Percentiles rank a stretch among this genome's conserved stretches.
phyloP scores from a whole-genome alignment of 805 yeast species.

The Babjeviella inositovora region DNA sequence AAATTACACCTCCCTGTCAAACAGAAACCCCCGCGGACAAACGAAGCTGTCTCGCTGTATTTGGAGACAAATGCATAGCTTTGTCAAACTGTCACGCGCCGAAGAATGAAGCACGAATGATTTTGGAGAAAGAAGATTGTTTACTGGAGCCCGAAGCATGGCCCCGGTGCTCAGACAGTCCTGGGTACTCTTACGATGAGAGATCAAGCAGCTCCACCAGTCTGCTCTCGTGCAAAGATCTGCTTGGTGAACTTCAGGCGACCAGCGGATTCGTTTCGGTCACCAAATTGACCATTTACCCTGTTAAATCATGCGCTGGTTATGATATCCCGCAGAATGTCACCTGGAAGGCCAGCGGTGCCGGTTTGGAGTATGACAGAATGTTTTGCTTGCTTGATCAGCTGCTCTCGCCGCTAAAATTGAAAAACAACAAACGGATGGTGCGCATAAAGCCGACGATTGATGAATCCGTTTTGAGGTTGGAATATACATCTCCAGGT shows the following conservation, averaged over 20 bases:
- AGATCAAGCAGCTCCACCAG: not conserved
- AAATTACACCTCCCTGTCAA: too few species aligned
- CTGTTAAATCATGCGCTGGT: conserved; percentile 25
- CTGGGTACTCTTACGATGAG: not conserved
- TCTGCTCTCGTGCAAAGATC: not conserved
- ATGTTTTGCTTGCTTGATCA: conserved; percentile 15
- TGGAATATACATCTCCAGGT: conserved; percentile 4
- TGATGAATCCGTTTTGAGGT: conserved; percentile 3
- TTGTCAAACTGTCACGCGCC: conserved; percentile 1
- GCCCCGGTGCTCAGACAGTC: conserved; percentile 1
- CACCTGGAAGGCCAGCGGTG: conserved; percentile 10
- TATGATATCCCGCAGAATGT: conserved; percentile 7
- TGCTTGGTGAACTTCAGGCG: not conserved
- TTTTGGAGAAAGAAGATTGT: conserved; percentile 1
- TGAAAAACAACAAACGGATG: conserved; percentile 17
- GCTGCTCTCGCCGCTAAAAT: conserved; percentile 9
- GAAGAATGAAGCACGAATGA: conserved; percentile 1
- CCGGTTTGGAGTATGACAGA: conserved; percentile 22
- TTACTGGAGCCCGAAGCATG: not conserved
- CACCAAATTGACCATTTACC: conserved; percentile 13
- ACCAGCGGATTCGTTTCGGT: conserved; percentile 4
- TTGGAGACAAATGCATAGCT: too few species aligned
- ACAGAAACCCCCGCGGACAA: too few species aligned
- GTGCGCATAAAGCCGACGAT: conserved; percentile 13
- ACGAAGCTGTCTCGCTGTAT: too few species aligned